phyloP scores from a whole-genome alignment of 352 stramenopile genomes.

The Phytopythium boreale region DNA sequence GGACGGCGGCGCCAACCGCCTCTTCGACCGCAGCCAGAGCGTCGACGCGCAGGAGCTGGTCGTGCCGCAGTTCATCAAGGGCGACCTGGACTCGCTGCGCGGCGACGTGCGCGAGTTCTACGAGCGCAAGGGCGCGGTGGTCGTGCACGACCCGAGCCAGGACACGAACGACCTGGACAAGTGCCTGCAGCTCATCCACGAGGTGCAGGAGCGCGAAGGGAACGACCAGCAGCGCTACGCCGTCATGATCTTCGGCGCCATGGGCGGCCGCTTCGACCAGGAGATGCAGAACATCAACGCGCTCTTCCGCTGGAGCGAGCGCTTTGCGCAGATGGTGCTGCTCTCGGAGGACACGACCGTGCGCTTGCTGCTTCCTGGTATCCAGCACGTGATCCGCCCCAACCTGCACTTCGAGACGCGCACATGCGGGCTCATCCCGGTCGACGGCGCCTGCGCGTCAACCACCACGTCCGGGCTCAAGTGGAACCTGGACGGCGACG shows the following conservation, averaged over 20 bases:
- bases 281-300: constrained; percentile 95
- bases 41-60: constrained; percentile 36
- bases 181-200: constrained; percentile 68
- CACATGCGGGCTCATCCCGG: constrained; percentile 92
- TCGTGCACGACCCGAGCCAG: constrained; percentile 86
- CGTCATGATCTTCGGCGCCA: constrained; percentile 92
- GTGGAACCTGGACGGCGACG: constrained; percentile 77
- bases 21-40: constrained; percentile 74
- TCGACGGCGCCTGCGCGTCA: constrained; percentile 74
- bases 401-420: constrained; percentile 90
- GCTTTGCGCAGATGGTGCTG: constrained; percentile 83
- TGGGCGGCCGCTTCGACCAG: constrained; percentile 96
- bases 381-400: constrained; percentile 69
- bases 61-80: constrained; percentile 91
- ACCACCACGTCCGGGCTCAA: constrained; percentile 89
- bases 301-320: constrained; percentile 85
- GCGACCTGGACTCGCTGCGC: constrained; percentile 94
- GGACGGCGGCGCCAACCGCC: constrained; percentile 94
- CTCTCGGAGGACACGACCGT: constrained; percentile 90
- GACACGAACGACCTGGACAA: constrained; percentile 96
- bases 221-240: constrained; percentile 34
- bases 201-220: constrained; percentile 24
- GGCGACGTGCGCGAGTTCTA: constrained; percentile 88
- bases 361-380: constrained; percentile 66
- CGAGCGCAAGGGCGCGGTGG: constrained; percentile 38